Evolutionary conservation across 2,329 filamentous ascomycete species (phyloP), one percentile per base, ranked within the genome.

Genomic region (Alternaria sp.): DNA sequence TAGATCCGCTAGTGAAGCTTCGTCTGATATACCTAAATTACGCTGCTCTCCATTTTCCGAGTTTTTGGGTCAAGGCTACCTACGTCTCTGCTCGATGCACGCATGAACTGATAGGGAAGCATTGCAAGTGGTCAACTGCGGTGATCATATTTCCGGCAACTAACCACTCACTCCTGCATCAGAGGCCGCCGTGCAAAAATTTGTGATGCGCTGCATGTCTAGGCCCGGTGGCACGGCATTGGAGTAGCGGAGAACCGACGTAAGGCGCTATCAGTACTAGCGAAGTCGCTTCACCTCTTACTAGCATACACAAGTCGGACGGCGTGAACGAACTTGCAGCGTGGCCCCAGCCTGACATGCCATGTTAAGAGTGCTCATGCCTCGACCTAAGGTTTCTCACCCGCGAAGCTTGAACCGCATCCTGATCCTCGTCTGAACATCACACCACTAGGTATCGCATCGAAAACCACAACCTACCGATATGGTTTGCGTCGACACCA

Each of bases 181-280:
- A 8, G 37, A 40, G 21, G 3, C 24, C 40, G 11, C 11, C 26
- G 21, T 39, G 48, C 8, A 3, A 4, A 28, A 0, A 34, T 7
- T 3, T 21, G 46, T 23, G 26, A 17, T 29, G 2, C 5, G n/a
- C 17, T 51, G 21, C 4, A 29, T 33, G 29, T 42, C 11, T 28
- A 42, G 41, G 34, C 14, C 33, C 33, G 56, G 54, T 21, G 41
- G 34, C 14, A 39, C 33, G 56, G 54, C 24, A 48, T 51, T 59
- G 44, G 21, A 10, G 54, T 50, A 36, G 66, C 56, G 67, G 67
- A 69, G 67, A 69, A 62, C 65, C 67, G 67, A 42, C 54, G 26
- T 51, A 11, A 13, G 56, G 52, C 54, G 60, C 34, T 29, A 39
- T 14, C 10, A 53, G 56, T 57, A 45, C 45, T 24, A 28, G 48